phyloP scores from a whole-genome alignment of 2,329 filamentous ascomycete genomes.

The Fusarium gaditjirri region DNA sequence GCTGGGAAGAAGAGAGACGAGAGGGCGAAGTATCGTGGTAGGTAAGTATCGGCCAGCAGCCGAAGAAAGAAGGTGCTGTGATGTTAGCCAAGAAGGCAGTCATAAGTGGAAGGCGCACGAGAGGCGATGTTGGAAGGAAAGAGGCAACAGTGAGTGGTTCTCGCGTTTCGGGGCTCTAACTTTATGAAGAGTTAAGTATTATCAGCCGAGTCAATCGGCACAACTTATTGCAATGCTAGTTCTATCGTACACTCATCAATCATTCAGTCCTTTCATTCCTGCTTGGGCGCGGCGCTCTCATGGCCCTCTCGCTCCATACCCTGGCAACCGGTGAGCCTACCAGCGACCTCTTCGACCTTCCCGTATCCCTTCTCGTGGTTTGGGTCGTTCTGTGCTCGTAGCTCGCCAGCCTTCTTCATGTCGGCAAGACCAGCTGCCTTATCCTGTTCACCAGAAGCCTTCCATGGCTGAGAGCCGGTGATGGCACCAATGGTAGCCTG shows the following conservation, averaged over 20 bases:
- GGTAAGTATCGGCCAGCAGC: neutral
- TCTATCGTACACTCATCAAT: slow-evolving; percentile 19
- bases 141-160: neutral
- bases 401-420: slow-evolving; percentile 70
- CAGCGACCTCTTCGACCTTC: slow-evolving; percentile 71
- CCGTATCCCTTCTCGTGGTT: slow-evolving; percentile 67
- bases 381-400: slow-evolving; percentile 60
- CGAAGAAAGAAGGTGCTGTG: neutral
- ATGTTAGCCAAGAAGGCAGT: neutral
- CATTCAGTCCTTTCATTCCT: slow-evolving; percentile 21
- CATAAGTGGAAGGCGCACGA: neutral
- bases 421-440: slow-evolving; percentile 69
- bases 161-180: neutral
- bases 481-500: slow-evolving; percentile 69
- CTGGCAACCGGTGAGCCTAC: slow-evolving; percentile 72
- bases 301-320: slow-evolving; percentile 74
- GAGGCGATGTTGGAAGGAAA: neutral
- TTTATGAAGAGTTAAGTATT: neutral
- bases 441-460: slow-evolving; percentile 70
- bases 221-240: neutral
- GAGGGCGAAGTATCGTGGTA: neutral
- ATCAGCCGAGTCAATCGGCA: neutral
- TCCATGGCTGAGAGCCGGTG: slow-evolving; percentile 72
- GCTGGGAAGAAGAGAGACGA: neutral
- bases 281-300: slow-evolving; percentile 57